Base-by-base conservation (phyloP, 192 early-diverging fungal species). In the Mortierella antarctica region DNA sequence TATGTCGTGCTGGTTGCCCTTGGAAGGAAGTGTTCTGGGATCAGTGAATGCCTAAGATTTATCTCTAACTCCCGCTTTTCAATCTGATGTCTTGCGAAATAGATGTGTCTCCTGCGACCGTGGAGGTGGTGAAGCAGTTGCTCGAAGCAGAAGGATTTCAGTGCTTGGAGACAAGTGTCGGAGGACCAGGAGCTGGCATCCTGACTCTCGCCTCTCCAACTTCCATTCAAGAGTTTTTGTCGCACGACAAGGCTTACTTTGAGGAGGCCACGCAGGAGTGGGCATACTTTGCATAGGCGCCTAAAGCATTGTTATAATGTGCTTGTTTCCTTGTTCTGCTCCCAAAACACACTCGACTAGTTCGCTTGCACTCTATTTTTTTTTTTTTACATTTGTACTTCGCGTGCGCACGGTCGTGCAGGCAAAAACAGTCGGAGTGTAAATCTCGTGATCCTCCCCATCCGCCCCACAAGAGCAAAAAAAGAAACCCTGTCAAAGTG, bases 131-230 rank as follows among this genome's bases (percentile, higher is more conserved):
- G 3, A 82, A 83, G 17, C 50, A 57, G 3, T 84, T 88, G 60
- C 78, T 97, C 13, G 74, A 72, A 42, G 71, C 62, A 13, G 83
- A 88, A 47, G 93, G 94, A 17, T 95, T 92, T 73, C 59, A 86
- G 42, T 93, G 92, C 71, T 93, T 90, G 71, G 86, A 92, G 70
- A 92, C 93, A 4, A 78, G 67, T 8, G 91, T 96, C 15, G 96
- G 91, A 39, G 91, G 93, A 14, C 62, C 79, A 15, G 93, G 93
- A 65, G 91, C 89, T 5, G 52, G 70, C 6, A 62, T 91, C 6
- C 41, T 78, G n/a, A 58, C 62, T 6, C 48, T 73, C 2, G 72
- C 73, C 23, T 63, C 48, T 1, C 47, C 73, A 18, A 80, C 59
- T 0, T n/a, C 77, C 15, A 68, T 80, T 39, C 40, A 17, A 0